Percentiles rank a stretch among this genome's conserved stretches.
Evolutionary conservation across 2,329 filamentous ascomycete species (phyloP).

Genomic region (Epichloe gansuensis): DNA sequence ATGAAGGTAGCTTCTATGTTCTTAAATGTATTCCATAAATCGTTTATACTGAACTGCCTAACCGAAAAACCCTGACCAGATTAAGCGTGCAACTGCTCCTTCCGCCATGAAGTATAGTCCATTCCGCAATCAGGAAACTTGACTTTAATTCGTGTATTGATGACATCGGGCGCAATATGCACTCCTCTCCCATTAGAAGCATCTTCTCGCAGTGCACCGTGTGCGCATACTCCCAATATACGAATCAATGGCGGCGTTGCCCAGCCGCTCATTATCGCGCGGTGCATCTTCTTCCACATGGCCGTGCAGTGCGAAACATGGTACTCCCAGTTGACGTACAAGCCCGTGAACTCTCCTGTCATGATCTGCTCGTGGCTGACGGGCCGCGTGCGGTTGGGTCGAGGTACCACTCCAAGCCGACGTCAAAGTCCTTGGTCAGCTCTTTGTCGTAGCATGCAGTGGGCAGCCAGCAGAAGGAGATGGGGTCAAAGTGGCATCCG

Average conservation of each 20-base stretch:
- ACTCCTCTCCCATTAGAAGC: not conserved
- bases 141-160: not conserved
- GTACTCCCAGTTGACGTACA: slow-evolving; percentile 8
- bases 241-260: slow-evolving; percentile 1
- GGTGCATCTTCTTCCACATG: slow-evolving; percentile 8
- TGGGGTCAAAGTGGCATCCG: slow-evolving; percentile 5
- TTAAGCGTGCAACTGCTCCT: no score
- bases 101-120: not conserved
- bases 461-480: slow-evolving; percentile 6
- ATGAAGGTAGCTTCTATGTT: no score
- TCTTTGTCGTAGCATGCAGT: slow-evolving; percentile 5
- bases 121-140: not conserved
- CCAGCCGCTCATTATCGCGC: slow-evolving; percentile 1
- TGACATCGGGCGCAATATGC: not conserved
- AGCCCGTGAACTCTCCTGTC: slow-evolving; percentile 2
- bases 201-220: not conserved
- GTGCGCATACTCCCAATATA: slow-evolving; percentile 2
- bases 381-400: slow-evolving; percentile 3
- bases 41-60: no score
- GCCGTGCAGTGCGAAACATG: slow-evolving; percentile 4
- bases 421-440: slow-evolving; percentile 1
- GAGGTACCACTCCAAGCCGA: not conserved
- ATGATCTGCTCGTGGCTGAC: slow-evolving; percentile 1
- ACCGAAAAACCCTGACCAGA: no score
- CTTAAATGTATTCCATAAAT: no score